Evolutionary conservation across 208 protist genomes (phyloP).

Genomic region (Entamoeba nuttalli): DNA sequence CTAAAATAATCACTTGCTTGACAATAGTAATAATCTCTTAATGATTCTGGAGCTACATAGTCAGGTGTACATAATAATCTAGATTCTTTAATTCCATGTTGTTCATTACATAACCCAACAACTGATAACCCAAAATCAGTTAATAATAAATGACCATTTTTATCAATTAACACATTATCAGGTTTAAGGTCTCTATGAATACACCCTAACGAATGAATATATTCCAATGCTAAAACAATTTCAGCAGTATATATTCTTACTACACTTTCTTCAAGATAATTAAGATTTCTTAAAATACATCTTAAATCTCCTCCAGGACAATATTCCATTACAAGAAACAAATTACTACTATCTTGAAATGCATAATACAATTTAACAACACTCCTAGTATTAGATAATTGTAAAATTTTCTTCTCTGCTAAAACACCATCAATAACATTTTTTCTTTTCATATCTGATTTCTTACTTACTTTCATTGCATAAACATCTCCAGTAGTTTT

Average conservation of each 20-base stretch:
- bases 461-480: not conserved
- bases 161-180: not conserved
- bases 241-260: not conserved
- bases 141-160: not conserved
- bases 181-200: slow-evolving; percentile 10
- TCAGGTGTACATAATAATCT: not conserved
- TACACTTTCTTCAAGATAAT: not conserved
- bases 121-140: slow-evolving; percentile 3
- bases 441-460: not conserved
- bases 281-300: not conserved
- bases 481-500: not conserved
- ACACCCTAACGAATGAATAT: not conserved
- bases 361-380: not conserved
- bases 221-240: not conserved
- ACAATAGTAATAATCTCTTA: slow-evolving; percentile 65
- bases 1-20: slow-evolving; percentile 85
- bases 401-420: not conserved
- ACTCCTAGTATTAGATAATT: not conserved
- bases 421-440: not conserved
- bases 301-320: not conserved
- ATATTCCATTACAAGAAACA: slow-evolving; percentile 8
- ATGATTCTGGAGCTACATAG: slow-evolving; percentile 62
- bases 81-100: not conserved
- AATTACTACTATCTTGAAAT: not conserved
- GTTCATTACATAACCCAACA: not conserved